phyloP scores from a whole-genome alignment of 2,329 filamentous ascomycete genomes.

The Sarocladiaceae sp. region DNA sequence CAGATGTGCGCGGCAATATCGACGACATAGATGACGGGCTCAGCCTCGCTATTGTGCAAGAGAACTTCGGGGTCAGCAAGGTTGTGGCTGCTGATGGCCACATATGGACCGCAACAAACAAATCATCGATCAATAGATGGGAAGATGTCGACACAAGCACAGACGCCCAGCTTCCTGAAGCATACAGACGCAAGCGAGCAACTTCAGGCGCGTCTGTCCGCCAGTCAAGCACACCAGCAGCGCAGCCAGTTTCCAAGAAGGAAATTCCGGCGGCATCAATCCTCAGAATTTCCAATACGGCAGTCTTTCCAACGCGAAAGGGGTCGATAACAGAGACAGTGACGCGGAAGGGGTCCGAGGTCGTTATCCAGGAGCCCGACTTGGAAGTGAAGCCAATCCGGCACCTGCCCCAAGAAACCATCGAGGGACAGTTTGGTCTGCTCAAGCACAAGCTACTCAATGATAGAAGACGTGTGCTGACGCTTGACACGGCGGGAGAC shows the following conservation, averaged over 20 bases:
- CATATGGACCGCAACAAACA: conserved; percentile 85
- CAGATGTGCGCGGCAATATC: conserved; percentile 70
- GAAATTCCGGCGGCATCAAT: conserved; percentile 74
- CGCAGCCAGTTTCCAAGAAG: conserved; percentile 28
- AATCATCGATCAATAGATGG: conserved; percentile 91
- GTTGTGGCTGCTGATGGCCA: conserved; percentile 64
- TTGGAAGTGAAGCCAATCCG: conserved; percentile 53
- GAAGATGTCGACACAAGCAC: conserved; percentile 73
- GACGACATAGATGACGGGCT: conserved; percentile 73
- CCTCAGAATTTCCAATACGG: conserved; percentile 77
- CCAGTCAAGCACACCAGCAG: conserved; percentile 18
- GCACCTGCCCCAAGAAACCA: conserved; percentile 67
- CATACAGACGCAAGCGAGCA: conserved; percentile 41
- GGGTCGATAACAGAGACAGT: conserved; percentile 33
- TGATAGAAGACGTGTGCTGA: conserved; percentile 82
- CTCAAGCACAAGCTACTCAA: conserved; percentile 92
- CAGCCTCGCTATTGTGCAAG: conserved; percentile 84
- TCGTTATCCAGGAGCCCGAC: conserved; percentile 21
- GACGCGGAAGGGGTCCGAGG: conserved; percentile 13
- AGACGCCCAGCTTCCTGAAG: conserved; percentile 59
- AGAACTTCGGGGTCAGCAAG: conserved; percentile 75
- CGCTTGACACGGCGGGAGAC: conserved; percentile 89
- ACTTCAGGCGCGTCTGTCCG: conserved; percentile 35
- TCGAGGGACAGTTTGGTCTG: conserved; percentile 90
- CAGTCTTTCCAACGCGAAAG: conserved; percentile 59